Conservation (phyloP, 139 green algal genomes). For the Coelastrella sp. region DNA sequence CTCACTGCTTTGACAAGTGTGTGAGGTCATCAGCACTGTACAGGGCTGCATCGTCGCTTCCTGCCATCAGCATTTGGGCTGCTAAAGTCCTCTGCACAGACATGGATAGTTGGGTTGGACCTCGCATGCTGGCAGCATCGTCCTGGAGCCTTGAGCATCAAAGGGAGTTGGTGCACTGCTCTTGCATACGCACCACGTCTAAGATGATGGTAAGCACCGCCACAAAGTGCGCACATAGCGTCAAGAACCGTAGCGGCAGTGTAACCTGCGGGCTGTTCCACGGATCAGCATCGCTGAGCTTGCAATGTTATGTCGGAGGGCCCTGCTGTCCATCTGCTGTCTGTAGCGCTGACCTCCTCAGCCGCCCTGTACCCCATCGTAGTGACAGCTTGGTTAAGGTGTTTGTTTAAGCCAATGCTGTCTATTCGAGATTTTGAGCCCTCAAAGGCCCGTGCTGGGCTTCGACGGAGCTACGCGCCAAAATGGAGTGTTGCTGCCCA, state of each 20-base stretch:
- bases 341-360: conserved; percentile 30
- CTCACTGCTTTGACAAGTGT: conserved; percentile 5
- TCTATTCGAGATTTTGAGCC: not conserved
- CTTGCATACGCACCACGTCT: conserved; percentile 46
- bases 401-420: not conserved
- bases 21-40: not conserved
- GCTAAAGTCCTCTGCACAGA: conserved; percentile 28
- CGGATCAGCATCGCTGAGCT: no score
- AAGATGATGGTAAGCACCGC: conserved; percentile 61
- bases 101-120: not conserved
- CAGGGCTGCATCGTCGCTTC: not conserved
- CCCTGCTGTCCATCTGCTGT: not conserved
- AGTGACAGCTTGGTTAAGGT: not conserved
- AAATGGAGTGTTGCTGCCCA: not conserved
- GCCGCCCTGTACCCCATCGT: conserved; percentile 32
- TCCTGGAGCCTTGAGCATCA: not conserved
- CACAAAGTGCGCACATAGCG: conserved; percentile 58
- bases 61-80: not conserved
- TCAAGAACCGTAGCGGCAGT: conserved; percentile 62
- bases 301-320: not conserved
- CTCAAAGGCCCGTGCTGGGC: no score
- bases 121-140: not conserved
- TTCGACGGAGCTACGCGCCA: not conserved
- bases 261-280: conserved; percentile 51
- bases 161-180: not conserved